phyloP scores from a whole-genome alignment of 768 basidiomycete species.

The Boletus barrowsii region DNA sequence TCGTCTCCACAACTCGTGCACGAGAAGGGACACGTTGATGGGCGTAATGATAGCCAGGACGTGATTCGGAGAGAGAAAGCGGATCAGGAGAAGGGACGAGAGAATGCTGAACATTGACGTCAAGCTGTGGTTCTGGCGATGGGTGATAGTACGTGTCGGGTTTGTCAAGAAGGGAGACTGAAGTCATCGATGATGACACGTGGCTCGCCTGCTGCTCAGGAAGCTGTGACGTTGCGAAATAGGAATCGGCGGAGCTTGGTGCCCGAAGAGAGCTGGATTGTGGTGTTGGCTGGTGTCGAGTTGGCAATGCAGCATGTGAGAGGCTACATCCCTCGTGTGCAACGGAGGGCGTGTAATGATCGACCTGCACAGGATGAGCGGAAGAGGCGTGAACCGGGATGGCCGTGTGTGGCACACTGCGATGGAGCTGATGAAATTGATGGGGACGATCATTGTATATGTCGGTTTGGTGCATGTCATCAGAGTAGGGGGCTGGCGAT shows the following conservation, averaged over 20 bases:
- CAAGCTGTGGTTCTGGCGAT: constrained; percentile 28
- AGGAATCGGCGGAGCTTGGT: constrained; percentile 19
- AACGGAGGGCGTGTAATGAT: constrained; percentile 31
- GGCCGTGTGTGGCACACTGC: constrained; percentile 24
- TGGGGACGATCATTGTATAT: constrained; percentile 25
- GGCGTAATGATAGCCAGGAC: constrained; percentile 28
- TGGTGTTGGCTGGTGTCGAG: constrained; percentile 20
- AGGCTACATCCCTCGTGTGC: constrained; percentile 30
- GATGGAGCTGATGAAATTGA: constrained; percentile 34
- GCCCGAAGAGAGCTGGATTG: constrained; percentile 17
- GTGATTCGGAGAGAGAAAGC: constrained; percentile 29
- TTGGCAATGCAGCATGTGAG: constrained; percentile 24
- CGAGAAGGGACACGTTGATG: constrained; percentile 26
- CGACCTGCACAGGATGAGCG: constrained; percentile 33
- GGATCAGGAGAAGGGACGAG: constrained; percentile 27
- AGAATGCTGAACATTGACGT: constrained; percentile 27
- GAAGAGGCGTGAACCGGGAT: constrained; percentile 25
- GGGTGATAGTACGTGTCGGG: constrained; percentile 25
- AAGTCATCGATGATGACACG: constrained; percentile 29
- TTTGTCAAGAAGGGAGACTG: constrained; percentile 25
- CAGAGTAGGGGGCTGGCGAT: constrained; percentile 26
- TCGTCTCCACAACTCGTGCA: constrained; percentile 25
- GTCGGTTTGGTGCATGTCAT: constrained; percentile 24
- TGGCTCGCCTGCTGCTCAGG: constrained; percentile 21
- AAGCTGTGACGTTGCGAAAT: constrained; percentile 25